A percentile compares a stretch with the other conserved stretches of the same genome.
Conservation (phyloP, 1,284 basidiomycete species). For the Ustilago cynodontis region DNA sequence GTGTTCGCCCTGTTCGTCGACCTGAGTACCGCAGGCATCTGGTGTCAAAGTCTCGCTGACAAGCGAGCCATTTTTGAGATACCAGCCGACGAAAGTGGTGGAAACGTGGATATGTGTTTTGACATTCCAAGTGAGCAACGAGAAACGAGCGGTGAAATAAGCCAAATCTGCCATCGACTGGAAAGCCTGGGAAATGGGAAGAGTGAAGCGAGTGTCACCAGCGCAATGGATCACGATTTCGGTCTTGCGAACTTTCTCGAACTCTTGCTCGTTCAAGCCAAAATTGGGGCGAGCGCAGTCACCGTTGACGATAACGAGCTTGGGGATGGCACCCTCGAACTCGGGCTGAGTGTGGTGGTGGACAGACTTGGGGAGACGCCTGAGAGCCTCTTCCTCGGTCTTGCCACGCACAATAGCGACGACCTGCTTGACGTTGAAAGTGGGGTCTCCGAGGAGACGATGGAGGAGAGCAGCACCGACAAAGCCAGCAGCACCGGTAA, state of each 20-base stretch:
- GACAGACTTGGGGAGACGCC: constrained; percentile 40
- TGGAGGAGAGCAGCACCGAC: constrained; percentile 50
- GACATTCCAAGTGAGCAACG: constrained; percentile 50
- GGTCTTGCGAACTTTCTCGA: constrained; percentile 47
- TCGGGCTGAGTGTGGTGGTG: constrained; percentile 39
- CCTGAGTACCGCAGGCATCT: constrained; percentile 30
- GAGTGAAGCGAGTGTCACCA: constrained; percentile 50
- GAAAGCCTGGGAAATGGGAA: constrained; percentile 42
- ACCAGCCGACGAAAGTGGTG: constrained; percentile 54
- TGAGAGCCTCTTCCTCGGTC: constrained; percentile 41
- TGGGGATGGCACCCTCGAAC: constrained; percentile 25
- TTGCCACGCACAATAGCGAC: constrained; percentile 49
- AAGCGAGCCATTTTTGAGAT: constrained; percentile 44
- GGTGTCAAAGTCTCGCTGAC: constrained; percentile 46
- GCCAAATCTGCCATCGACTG: constrained; percentile 47
- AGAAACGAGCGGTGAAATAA: constrained; percentile 51
- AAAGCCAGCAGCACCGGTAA: constrained; percentile 52
- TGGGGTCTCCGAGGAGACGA: constrained; percentile 33
- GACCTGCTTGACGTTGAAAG: constrained; percentile 46
- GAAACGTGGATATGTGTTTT: constrained; percentile 57
- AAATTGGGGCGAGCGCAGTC: constrained; percentile 49
- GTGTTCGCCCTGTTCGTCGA: constrained; percentile 42
- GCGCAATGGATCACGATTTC: constrained; percentile 55
- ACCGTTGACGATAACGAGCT: constrained; percentile 47
- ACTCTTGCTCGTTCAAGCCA: constrained; percentile 36